phyloP scores from a whole-genome alignment of 2,329 filamentous ascomycete species.

The Fusarium nanum region DNA sequence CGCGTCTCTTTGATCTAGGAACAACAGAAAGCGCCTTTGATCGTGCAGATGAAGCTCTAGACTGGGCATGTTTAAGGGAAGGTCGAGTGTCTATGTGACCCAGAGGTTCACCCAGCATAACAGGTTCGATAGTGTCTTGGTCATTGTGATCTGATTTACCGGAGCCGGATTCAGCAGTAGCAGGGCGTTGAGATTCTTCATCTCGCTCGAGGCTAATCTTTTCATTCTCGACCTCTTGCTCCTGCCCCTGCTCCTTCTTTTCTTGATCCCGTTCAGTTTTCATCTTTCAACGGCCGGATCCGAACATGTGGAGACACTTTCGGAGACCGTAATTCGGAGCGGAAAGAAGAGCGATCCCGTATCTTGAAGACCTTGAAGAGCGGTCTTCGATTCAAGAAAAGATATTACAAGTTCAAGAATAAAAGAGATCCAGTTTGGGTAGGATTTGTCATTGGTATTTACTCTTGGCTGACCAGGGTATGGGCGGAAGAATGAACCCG shows the following conservation, averaged over 20 bases:
- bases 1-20: slow-evolving; percentile 67
- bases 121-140: slow-evolving; percentile 35
- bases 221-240: slow-evolving; percentile 20
- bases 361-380: not conserved
- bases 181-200: slow-evolving; percentile 19
- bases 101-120: slow-evolving; percentile 39
- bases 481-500: slow-evolving; percentile 37
- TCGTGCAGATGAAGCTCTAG: slow-evolving; percentile 54
- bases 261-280: slow-evolving; percentile 14
- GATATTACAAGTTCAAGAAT: not conserved
- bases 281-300: slow-evolving; percentile 36
- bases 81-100: slow-evolving; percentile 40
- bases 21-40: slow-evolving; percentile 56
- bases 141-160: slow-evolving; percentile 26
- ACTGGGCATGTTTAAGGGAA: slow-evolving; percentile 40
- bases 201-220: slow-evolving; percentile 32
- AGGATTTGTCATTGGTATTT: not conserved
- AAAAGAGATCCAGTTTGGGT: not conserved
- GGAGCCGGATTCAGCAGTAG: slow-evolving; percentile 30
- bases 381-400: not conserved
- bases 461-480: not conserved
- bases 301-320: slow-evolving; percentile 38
- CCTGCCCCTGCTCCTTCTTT: not conserved
- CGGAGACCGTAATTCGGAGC: slow-evolving; percentile 21
- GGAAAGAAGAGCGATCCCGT: slow-evolving; percentile 11